A percentile compares a stretch with the other conserved stretches of the same genome.
phyloP scores from a whole-genome alignment of 139 green algal species.

The Pseudopediastrum boryanum region DNA sequence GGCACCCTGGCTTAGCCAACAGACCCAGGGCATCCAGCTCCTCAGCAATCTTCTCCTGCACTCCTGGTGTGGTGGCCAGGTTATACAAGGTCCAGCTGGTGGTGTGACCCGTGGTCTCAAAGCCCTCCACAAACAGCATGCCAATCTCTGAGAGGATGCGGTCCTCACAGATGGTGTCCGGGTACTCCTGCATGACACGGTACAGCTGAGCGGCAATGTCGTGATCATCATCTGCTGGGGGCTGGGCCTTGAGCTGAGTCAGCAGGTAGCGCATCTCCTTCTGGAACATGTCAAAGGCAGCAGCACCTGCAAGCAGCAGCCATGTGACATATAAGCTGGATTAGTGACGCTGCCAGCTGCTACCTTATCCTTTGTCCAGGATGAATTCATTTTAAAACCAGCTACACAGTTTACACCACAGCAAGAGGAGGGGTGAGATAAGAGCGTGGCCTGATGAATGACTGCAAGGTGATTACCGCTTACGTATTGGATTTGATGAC shows the following conservation, averaged over 20 bases:
- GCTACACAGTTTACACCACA: neutral
- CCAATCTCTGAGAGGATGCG: conserved; percentile 50
- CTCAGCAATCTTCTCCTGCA: conserved; percentile 43
- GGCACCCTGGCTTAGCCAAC: conserved; percentile 25
- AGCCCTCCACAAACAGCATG: conserved; percentile 69
- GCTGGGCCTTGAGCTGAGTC: conserved; percentile 34
- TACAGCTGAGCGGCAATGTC: conserved; percentile 53
- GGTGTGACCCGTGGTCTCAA: conserved; percentile 53
- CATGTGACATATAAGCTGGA: neutral
- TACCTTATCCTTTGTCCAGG: neutral
- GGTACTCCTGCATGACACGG: conserved; percentile 31
- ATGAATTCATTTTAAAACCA: neutral
- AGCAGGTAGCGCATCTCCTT: conserved; percentile 53
- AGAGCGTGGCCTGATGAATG: neutral
- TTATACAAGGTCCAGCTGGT: conserved; percentile 51
- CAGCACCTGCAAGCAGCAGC: conserved; percentile 27
- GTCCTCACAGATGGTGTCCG: conserved; percentile 29
- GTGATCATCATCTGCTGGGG: conserved; percentile 35
- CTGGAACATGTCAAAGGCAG: conserved; percentile 54
- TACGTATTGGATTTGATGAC: too few relatives aligned
- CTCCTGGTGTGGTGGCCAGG: conserved; percentile 31
- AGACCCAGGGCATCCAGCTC: conserved; percentile 43
- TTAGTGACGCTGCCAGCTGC: neutral
- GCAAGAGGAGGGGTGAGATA: too few relatives aligned
- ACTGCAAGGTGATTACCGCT: neutral